Base-by-base conservation (phyloP, 2,329 filamentous ascomycete genomes). In the Alternaria gansuensis region DNA sequence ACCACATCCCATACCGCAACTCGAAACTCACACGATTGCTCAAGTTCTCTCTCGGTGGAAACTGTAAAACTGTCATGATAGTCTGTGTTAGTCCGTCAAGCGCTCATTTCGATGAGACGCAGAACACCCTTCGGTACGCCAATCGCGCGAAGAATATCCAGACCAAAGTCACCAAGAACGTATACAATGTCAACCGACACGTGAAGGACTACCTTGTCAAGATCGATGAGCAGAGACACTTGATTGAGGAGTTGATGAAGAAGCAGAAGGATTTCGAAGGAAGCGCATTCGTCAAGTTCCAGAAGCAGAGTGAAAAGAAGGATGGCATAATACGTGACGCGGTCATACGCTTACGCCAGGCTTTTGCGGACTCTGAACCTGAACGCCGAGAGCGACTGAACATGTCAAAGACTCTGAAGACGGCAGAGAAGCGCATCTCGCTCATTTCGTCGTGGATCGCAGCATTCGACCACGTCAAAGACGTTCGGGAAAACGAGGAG, bases 21-120 rank as follows among this genome's bases (percentile, higher is more conserved):
- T 98, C 94, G 64, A 99, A 98, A 74, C 88, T 99, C 54, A 99
- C 95, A 0, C 89, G 95, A 52, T 83, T 99, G 4, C 86, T 99
- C 53, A 99, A 99, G 73, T 99, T 99, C 79, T 97, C 94, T 0
- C 86, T 99, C 0, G 95, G 95, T 29, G 95, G 95, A 3, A 99
- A 99, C 78, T 99, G 95, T 84, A 96, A 93, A 80, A 99, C 95
- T 0, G 95, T 99, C 76, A 99, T 99, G 95, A 98, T 99, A 77
- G 95, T 99, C 26, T 99, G 95, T 72, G 92, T 99, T 53, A 97
- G 93, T 68, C 95, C 95, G 1, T 97, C 93, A 0, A 98, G 95
- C 72, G 90, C 91, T 5, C 95, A 99, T 79, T 99, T 95, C 70
- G 95, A 99, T 77, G 95, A 99, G 80, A 97, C 94, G 0, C 95